Evolutionary conservation across 164 flowering plant genomes (phyloP).

Genomic region (Brasenia schreberi): DNA sequence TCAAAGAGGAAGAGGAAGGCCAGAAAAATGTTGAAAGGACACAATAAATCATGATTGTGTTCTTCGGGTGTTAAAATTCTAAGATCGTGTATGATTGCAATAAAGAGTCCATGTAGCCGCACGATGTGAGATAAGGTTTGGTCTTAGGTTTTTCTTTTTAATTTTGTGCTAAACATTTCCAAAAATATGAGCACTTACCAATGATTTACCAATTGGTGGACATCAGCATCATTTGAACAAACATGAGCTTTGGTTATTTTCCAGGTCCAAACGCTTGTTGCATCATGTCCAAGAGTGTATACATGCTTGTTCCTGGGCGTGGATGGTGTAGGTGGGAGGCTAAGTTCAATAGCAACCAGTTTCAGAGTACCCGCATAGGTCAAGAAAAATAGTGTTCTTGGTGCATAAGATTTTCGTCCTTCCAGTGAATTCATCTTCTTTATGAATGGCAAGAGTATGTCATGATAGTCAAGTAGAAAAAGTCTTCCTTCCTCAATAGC

Average conservation of each 20-base stretch:
- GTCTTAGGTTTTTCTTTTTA: not conserved
- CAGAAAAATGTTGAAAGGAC: too few species aligned
- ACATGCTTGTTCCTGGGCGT: slow-evolving; percentile 49
- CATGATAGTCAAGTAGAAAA: slow-evolving; percentile 80
- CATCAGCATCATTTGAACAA: slow-evolving; percentile 51
- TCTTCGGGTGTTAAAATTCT: not conserved
- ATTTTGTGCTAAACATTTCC: not conserved
- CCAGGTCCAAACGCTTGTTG: slow-evolving; percentile 59
- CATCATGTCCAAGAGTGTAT: slow-evolving; percentile 28
- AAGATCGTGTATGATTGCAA: not conserved
- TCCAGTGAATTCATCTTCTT: slow-evolving; percentile 60
- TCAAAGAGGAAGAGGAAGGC: not conserved
- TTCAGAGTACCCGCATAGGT: slow-evolving; percentile 23
- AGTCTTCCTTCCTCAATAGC: slow-evolving; percentile 58
- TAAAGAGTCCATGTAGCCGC: not conserved
- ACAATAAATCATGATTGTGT: too few species aligned
- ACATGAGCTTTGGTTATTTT: slow-evolving; percentile 62
- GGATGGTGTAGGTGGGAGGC: slow-evolving; percentile 27
- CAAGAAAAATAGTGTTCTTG: slow-evolving; percentile 66
- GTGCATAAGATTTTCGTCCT: slow-evolving; percentile 71
- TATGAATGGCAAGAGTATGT: slow-evolving; percentile 66
- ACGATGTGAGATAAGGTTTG: not conserved
- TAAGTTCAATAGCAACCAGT: slow-evolving; percentile 80
- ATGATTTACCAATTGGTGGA: slow-evolving; percentile 60
- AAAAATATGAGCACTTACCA: slow-evolving; percentile 30